Evolutionary conservation across 495 filamentous ascomycete species (phyloP), one percentile per base, ranked within the genome.

Genomic region (Xylaria telfairii): DNA sequence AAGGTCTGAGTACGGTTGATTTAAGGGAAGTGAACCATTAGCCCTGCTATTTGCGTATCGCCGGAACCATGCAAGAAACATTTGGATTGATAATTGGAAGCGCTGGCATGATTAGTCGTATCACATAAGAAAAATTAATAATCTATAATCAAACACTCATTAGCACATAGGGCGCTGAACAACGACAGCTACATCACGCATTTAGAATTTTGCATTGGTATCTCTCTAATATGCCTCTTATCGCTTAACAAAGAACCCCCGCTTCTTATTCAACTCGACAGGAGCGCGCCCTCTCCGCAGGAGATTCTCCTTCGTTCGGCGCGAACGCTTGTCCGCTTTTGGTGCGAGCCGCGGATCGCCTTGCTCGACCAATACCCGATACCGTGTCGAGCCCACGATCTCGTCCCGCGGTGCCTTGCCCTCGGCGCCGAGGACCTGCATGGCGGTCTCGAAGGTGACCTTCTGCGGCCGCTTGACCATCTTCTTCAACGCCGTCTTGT

Each of bases 361-460:
- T 13, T 72, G 67, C 21, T 76, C 72, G 19, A 69, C 71, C 47
- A 82, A 68, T 7, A 85, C 81, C 39, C 83, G 69, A 60, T 82
- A 86, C 63, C 82, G 77, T 10, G 83, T 84, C 6, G 81, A 74
- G 3, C 82, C 83, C 21, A 83, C 72, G 56, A 75, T 69, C 56
- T 76, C 73, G 63, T 86, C 84, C 66, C 76, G 75, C 21, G 79
- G 74, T 15, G 44, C 65, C 68, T 76, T 79, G 63, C 73, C 75
- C 19, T 76, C 75, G 26, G 67, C 68, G 28, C 73, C 70, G 28
- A 81, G 68, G 30, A 41, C 70, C 30, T 70, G 49, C 67, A 77
- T 77, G 0, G 69, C 73, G 4, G 71, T 67, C 51, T 73, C 76
- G 17, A 82, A 73, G 47, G 75, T 84, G 68, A 76, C 79, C 64